Evolutionary conservation across 2,329 filamentous ascomycete genomes (phyloP).

Genomic region (Apiospora hydei): DNA sequence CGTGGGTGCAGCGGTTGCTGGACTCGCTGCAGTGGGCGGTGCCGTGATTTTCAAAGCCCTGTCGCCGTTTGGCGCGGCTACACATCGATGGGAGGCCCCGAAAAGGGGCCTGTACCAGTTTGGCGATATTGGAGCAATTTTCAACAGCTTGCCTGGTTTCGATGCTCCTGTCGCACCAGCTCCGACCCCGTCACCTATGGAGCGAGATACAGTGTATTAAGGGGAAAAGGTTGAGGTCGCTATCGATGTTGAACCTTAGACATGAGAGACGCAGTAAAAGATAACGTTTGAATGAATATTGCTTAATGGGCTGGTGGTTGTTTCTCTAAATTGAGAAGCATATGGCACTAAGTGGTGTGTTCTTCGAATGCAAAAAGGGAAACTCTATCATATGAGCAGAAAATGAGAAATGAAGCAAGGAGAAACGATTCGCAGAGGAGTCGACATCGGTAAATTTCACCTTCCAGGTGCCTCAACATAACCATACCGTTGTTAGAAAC

Average conservation of each 20-base stretch:
- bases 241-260: constrained; percentile 27
- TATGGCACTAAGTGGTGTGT: neutral
- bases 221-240: constrained; percentile 25
- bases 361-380: neutral
- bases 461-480: neutral
- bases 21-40: constrained; percentile 44
- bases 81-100: constrained; percentile 51
- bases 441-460: no score
- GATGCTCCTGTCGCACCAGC: constrained; percentile 9
- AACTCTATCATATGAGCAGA: neutral
- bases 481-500: neutral
- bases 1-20: constrained; percentile 46
- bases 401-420: neutral
- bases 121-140: constrained; percentile 56
- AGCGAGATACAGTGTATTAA: constrained; percentile 29
- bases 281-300: neutral
- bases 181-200: neutral
- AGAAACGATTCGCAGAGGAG: neutral
- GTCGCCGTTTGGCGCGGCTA: constrained; percentile 53
- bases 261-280: neutral
- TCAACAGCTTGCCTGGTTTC: constrained; percentile 41
- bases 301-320: neutral
- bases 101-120: constrained; percentile 48
- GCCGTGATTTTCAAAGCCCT: constrained; percentile 50
- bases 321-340: neutral